Evolutionary conservation across 352 stramenopile genomes (phyloP).

Genomic region (Phytophthora ramorum): DNA sequence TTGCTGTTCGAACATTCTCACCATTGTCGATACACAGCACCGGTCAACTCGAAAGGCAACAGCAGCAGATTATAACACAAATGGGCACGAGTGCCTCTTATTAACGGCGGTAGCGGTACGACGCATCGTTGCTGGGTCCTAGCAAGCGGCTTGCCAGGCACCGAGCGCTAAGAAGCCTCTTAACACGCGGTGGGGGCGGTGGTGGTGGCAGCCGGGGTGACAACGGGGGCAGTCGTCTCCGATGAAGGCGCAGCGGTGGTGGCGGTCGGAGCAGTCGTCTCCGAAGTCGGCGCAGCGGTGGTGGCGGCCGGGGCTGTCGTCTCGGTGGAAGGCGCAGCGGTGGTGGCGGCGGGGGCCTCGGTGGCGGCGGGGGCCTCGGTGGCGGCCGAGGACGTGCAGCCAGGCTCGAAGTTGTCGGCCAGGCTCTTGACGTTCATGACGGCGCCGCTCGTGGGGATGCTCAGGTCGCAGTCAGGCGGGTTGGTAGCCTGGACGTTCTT

Average conservation of each 20-base stretch:
- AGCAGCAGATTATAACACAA: constrained; percentile 24
- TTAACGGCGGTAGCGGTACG: constrained; percentile 32
- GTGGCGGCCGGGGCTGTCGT: constrained; percentile 6
- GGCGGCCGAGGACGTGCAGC: constrained; percentile 27
- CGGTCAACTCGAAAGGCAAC: background rate
- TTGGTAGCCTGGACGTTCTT: constrained; percentile 32
- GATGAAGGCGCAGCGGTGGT: background rate
- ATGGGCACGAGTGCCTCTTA: constrained; percentile 27
- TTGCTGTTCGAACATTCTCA: constrained; percentile 5
- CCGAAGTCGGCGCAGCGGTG: constrained; percentile 3
- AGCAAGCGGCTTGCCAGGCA: constrained; percentile 19
- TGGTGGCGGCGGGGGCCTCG: background rate
- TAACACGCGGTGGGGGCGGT: constrained; percentile 32
- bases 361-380: constrained; percentile 17
- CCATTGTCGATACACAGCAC: background rate
- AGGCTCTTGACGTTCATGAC: constrained; percentile 50
- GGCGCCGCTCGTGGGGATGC: constrained; percentile 43
- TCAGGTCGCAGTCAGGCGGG: constrained; percentile 46
- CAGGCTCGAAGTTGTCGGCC: constrained; percentile 37
- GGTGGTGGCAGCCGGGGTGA: constrained; percentile 13
- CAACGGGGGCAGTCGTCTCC: constrained; percentile 2
- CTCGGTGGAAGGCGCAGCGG: background rate
- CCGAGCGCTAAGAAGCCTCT: constrained; percentile 17
- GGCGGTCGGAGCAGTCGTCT: background rate
- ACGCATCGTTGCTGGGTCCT: constrained; percentile 23